Conservation (phyloP, 2,329 filamentous ascomycete genomes). For the Tolypocladium endophyticum region DNA sequence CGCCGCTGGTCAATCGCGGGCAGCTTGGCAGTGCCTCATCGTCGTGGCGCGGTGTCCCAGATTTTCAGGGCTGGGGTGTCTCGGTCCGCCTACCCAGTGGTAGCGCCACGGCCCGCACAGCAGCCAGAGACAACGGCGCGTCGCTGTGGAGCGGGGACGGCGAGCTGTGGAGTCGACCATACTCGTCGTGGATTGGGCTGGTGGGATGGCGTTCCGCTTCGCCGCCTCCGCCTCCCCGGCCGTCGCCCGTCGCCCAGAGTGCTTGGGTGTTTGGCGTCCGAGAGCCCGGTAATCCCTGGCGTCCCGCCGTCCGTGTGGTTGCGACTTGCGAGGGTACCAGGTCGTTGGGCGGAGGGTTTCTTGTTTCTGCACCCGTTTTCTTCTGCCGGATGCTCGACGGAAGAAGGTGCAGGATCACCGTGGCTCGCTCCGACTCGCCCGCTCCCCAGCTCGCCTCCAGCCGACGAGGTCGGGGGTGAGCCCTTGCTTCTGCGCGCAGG, state of each 20-base stretch:
- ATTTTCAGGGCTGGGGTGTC: neutral
- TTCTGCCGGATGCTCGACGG: neutral
- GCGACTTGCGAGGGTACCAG: neutral
- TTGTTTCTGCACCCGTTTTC: neutral
- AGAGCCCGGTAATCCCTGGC: constrained; percentile 1
- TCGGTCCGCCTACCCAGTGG: neutral
- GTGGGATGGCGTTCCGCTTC: neutral
- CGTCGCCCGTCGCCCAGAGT: neutral
- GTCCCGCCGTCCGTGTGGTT: constrained; percentile 1
- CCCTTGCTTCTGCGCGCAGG: neutral
- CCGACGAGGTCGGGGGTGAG: neutral
- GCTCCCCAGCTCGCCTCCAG: neutral
- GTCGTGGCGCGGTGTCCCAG: neutral
- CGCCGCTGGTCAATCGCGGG: neutral
- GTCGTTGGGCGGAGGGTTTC: neutral
- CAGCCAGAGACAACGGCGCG: neutral
- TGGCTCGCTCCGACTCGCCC: neutral
- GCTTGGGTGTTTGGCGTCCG: neutral
- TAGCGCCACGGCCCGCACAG: neutral
- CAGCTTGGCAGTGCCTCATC: neutral
- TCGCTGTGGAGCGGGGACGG: neutral
- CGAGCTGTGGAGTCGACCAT: neutral
- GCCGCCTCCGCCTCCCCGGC: constrained; percentile 1
- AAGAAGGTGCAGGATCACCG: neutral
- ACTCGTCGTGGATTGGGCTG: neutral